A percentile compares a stretch with the other conserved stretches of the same genome.
Conservation (phyloP, 768 basidiomycete species). For the Termitomyces sp. region DNA sequence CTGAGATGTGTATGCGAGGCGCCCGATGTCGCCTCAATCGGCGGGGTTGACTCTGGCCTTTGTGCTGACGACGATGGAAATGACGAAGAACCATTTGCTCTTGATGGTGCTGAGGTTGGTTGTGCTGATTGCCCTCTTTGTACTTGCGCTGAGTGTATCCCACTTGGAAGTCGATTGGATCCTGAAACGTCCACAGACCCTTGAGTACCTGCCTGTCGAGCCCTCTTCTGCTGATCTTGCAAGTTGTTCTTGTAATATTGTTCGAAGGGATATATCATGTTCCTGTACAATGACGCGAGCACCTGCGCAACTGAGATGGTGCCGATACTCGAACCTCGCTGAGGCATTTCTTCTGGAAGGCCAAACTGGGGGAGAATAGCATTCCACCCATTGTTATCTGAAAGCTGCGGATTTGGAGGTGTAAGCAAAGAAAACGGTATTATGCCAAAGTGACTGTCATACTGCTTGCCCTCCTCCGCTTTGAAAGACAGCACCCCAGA, state of each 20-base stretch:
- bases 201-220: conserved; percentile 35
- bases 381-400: conserved; percentile 53
- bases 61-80: conserved; percentile 22
- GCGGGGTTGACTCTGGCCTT: conserved; percentile 26
- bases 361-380: conserved; percentile 52
- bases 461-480: conserved; percentile 63
- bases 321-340: conserved; percentile 40
- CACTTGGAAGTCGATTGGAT: conserved; percentile 8
- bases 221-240: conserved; percentile 56
- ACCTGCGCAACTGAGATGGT: conserved; percentile 45
- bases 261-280: conserved; percentile 69
- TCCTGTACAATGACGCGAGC: conserved; percentile 58
- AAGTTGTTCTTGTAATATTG: conserved; percentile 62
- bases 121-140: conserved; percentile 20
- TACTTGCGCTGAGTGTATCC: conserved; percentile 18
- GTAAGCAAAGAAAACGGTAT: conserved; percentile 12
- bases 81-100: conserved; percentile 19
- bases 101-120: conserved; percentile 8
- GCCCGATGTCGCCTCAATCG: conserved; percentile 20
- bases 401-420: conserved; percentile 33
- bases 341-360: conserved; percentile 53
- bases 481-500: conserved; percentile 62
- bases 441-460: conserved; percentile 21
- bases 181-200: conserved; percentile 6
- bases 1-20: conserved; percentile 15